Base-by-base conservation (phyloP, 116 monocot species). In the Iris pallida region DNA sequence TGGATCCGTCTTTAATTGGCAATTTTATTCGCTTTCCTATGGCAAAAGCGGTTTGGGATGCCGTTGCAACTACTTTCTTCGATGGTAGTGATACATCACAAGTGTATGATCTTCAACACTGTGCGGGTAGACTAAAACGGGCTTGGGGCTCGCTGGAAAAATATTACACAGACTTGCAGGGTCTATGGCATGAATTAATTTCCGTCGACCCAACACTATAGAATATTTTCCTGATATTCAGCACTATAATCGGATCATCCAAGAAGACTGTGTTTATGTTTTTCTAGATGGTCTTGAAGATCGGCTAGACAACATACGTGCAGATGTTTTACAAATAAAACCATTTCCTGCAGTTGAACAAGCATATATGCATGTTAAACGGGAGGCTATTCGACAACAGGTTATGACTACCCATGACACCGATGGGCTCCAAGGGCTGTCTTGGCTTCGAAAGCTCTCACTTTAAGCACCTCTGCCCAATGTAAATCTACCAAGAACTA, bases 231-330 rank as follows among this genome's bases (percentile, higher is more conserved):
- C 14, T 63, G 72, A 73, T 18, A 73, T 73, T 0, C 47, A 55
- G 8, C 53, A 64, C 6, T 73, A 64, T 14, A 73, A 73, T 8
- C 56, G 55, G 2, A 64, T 64, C 7, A 1, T 73, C 44, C 55
- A 73, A 13, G 54, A 73, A 20, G 55, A 73, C 4, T 6, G 73
- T 45, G 73, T 73, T 16, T 73, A 73, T 53, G 45, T 6, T 6
- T 76, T 76, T n/a, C 41, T 69, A 0, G 76, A 76, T 55, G 68
- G 69, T 3, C 30, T 69, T 5, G 63, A 76, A 62, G 69, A 76
- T 45, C 51, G n/a, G 6, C 43, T 76, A 1, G 63, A 76, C 7
- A 69, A 63, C 1, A 14, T 76, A 4, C 18, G 69, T 7, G 40
- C 55, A 0, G 56, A 49, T 7, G 69, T 76, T 7, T 16, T 76